Evolutionary conservation across 1,284 basidiomycete species (phyloP).

Genomic region (Boletus semigastroideus): DNA sequence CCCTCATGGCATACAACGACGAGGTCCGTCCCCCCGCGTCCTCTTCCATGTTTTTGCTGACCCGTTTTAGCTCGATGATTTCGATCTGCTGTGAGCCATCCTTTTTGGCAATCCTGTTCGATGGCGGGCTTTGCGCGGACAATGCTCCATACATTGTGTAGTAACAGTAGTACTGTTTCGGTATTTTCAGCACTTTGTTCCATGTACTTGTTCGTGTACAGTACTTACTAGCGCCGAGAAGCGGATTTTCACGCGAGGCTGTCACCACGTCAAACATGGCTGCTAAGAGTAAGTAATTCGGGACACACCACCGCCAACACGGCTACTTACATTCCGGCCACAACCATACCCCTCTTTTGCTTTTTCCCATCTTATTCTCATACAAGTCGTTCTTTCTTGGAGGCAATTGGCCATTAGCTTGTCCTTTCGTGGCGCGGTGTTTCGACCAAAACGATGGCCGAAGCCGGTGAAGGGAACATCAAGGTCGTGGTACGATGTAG

Average conservation of each 20-base stretch:
- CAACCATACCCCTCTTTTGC: slow-evolving; percentile 8
- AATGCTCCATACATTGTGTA: background rate
- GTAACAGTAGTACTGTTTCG: background rate
- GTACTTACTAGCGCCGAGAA: slow-evolving; percentile 14
- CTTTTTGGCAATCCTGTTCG: background rate
- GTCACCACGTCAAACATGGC: slow-evolving; percentile 18
- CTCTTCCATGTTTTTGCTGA: slow-evolving; percentile 8
- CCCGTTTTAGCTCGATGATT: slow-evolving; percentile 79
- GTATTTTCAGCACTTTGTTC: background rate
- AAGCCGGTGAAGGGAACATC: slow-evolving; percentile 83
- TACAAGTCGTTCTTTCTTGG: slow-evolving; percentile 13
- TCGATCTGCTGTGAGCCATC: slow-evolving; percentile 68
- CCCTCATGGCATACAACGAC: slow-evolving; percentile 95
- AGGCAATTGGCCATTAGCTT: slow-evolving; percentile 9
- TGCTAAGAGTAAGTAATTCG: slow-evolving; percentile 8
- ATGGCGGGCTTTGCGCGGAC: slow-evolving; percentile 8
- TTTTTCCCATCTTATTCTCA: slow-evolving; percentile 3
- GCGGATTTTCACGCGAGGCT: slow-evolving; percentile 23
- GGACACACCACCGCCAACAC: slow-evolving; percentile 4
- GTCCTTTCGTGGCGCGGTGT: slow-evolving; percentile 12
- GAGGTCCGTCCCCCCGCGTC: slow-evolving; percentile 56
- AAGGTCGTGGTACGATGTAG: slow-evolving; percentile 96
- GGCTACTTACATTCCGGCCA: background rate
- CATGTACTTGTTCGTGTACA: background rate
- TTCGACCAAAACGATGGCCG: slow-evolving; percentile 41